Evolutionary conservation across 306 rosid species (phyloP).

Genomic region (Comarum palustre): DNA sequence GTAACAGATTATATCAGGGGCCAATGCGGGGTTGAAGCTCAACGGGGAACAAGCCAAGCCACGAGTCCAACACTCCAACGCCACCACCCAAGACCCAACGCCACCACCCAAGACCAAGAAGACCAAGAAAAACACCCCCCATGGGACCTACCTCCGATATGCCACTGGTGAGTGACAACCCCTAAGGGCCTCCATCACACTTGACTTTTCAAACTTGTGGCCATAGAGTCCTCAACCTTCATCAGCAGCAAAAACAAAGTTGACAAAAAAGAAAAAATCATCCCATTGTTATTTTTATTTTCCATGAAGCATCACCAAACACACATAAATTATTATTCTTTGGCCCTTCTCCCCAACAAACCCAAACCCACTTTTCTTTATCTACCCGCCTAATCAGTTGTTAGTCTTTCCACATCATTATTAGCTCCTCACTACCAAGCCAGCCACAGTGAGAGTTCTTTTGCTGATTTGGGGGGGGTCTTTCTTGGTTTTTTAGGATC

Average conservation of each 20-base stretch:
- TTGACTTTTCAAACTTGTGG: slow-evolving; percentile 63
- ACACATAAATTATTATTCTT: not conserved
- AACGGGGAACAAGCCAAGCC: not conserved
- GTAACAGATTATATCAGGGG: too few relatives aligned
- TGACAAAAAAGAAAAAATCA: slow-evolving; percentile 29
- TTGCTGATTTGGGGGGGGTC: slow-evolving; percentile 56
- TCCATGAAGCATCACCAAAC: not conserved
- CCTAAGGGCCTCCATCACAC: slow-evolving; percentile 32
- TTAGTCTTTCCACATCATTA: slow-evolving; percentile 36
- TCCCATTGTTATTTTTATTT: not conserved
- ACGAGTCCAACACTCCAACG: not conserved
- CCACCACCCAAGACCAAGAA: not conserved
- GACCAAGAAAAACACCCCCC: not conserved
- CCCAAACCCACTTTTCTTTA: slow-evolving; percentile 19
- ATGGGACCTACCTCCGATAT: slow-evolving; percentile 52
- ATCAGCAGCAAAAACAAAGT: slow-evolving; percentile 22
- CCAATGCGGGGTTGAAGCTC: not conserved
- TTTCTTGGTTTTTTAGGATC: slow-evolving; percentile 26
- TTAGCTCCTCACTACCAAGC: slow-evolving; percentile 17
- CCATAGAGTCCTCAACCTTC: slow-evolving; percentile 11
- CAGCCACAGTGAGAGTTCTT: not conserved
- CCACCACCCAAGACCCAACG: not conserved
- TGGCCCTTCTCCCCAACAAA: slow-evolving; percentile 12
- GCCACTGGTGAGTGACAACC: slow-evolving; percentile 57
- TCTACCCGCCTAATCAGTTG: slow-evolving; percentile 3